Evolutionary conservation across 108 stramenopile genomes (phyloP), one percentile per base, ranked within the genome.

Genomic region (Licmophora abbreviata): DNA sequence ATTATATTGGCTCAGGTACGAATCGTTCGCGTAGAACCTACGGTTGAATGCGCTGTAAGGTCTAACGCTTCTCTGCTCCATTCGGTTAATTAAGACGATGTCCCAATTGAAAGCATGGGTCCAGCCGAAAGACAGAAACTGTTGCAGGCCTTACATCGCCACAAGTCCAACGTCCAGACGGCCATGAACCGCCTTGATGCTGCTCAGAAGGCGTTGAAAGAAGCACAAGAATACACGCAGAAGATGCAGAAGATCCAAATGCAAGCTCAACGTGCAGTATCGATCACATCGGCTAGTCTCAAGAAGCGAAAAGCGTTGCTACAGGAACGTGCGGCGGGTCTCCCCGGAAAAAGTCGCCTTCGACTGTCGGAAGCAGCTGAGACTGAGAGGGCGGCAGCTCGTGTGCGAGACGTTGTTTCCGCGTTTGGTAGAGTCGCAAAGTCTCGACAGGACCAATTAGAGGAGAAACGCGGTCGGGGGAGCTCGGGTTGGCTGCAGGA

Each of bases 1-100:
- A 51, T 12, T 77, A 56, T 43, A 52, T 77, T 22, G 66, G 63
- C 20, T 63, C 70, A 31, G 70, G 76, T 77, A 47, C 46, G 76
- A 17, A 14, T 9, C 49, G 20, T 12, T 37, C 37, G 1, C 0
- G 43, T 17, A 24, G 25, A 17, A n/a, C 29, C 8, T 36, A 9
- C 28, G 33, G 11, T 21, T 7, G 8, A 28, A 15, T 27, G 14
- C 21, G 44, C 22, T 46, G 8, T 25, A 1, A 3, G 5, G 23
- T 3, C 44, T 44, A 46, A 46, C 44, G 12, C 34, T 12, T 35
- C 12, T 12, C 12, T n/a, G n/a, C n/a, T n/a, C n/a, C n/a, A n/a
- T n/a, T n/a, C n/a, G n/a, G n/a, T n/a, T n/a, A n/a, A 9, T 12
- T 12, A 29, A 76, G 75, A 70, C 38, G 69, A 65, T 5, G 61